These are phyloP conservation scores for Penicillium angulare DNA, from an alignment of 495 filamentous ascomycete species.

Conservation along the genomic window DNA sequence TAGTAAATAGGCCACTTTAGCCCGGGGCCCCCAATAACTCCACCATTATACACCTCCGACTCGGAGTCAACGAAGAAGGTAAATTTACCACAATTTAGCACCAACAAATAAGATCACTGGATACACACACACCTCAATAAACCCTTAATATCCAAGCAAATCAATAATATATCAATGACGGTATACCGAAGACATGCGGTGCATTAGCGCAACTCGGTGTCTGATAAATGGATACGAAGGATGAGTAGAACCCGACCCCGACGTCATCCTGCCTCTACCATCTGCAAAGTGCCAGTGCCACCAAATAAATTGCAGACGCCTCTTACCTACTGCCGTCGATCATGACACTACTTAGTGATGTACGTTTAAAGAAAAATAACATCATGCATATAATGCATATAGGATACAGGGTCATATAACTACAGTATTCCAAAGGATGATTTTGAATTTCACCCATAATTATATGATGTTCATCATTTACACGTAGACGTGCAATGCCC, in stretches of 20 bases:
- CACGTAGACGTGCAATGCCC: neutral
- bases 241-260: neutral
- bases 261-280: conserved; percentile 1
- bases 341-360: neutral
- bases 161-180: too few relatives aligned
- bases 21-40: too few relatives aligned
- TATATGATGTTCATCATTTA: neutral
- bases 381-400: too few relatives aligned
- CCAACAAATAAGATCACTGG: too few relatives aligned
- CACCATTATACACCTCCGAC: neutral
- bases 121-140: too few relatives aligned
- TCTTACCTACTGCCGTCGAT: neutral
- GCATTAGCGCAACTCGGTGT: neutral
- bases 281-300: neutral
- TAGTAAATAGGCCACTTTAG: too few relatives aligned
- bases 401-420: neutral
- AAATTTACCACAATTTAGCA: neutral
- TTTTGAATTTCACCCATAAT: neutral
- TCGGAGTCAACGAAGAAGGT: too few relatives aligned
- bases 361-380: too few relatives aligned
- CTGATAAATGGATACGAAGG: neutral
- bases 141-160: too few relatives aligned
- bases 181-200: neutral
- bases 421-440: too few relatives aligned
- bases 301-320: neutral